These are phyloP conservation scores for Colletotrichum lentis DNA, from an alignment of 2,329 filamentous ascomycete species.

Conservation along the genomic window DNA sequence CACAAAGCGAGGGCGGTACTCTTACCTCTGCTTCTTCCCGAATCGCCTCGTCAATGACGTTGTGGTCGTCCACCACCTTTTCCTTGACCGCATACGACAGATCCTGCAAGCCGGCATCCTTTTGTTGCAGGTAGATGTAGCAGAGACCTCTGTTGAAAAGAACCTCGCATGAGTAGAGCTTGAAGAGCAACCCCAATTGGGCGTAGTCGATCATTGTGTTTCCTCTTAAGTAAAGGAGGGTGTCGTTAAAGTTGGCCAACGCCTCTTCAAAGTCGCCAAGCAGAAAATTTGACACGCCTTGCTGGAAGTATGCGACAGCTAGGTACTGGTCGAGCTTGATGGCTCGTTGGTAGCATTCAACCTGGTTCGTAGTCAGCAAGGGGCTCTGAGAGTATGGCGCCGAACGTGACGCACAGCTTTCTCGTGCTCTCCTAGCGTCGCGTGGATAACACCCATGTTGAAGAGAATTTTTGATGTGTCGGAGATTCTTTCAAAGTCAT, in stretches of 20 bases:
- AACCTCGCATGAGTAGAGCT: slow-evolving; percentile 96
- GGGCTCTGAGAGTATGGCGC: background rate
- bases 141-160: slow-evolving; percentile 96
- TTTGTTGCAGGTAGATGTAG: slow-evolving; percentile 95
- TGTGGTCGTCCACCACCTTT: slow-evolving; percentile 94
- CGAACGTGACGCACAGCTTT: slow-evolving; percentile 75
- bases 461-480: slow-evolving; percentile 99
- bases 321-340: slow-evolving; percentile 93
- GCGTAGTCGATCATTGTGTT: slow-evolving; percentile 99
- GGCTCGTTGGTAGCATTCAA: slow-evolving; percentile 93
- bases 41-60: slow-evolving; percentile 98
- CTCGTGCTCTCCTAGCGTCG: slow-evolving; percentile 93
- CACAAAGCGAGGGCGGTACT: background rate
- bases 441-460: slow-evolving; percentile 98
- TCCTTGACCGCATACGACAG: slow-evolving; percentile 90
- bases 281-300: slow-evolving; percentile 97
- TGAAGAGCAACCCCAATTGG: slow-evolving; percentile 93
- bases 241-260: slow-evolving; percentile 98
- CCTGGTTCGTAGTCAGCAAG: slow-evolving; percentile 60
- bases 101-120: slow-evolving; percentile 89
- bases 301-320: slow-evolving; percentile 97
- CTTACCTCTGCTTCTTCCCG: slow-evolving; percentile 87
- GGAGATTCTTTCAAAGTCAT: slow-evolving; percentile 83
- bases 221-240: slow-evolving; percentile 88
- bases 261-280: slow-evolving; percentile 97